Conservation (phyloP, 805 yeast species). For the Phaffomyces opuntiae region DNA sequence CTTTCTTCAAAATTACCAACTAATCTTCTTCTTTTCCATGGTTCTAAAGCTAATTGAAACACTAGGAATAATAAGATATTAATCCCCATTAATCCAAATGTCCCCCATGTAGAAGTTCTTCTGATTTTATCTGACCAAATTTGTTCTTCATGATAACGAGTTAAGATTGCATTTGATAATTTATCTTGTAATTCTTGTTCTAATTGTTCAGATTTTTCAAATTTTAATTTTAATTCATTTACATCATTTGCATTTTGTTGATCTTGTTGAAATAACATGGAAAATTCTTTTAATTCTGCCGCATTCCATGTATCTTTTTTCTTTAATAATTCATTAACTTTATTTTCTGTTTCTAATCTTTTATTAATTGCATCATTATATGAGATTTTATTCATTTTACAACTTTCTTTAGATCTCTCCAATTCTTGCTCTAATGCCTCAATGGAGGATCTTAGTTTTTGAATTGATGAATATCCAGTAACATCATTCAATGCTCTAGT, state of each 20-base stretch:
- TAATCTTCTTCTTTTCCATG: constrained; percentile 81
- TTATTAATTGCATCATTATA: constrained; percentile 56
- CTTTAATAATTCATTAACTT: constrained; percentile 80
- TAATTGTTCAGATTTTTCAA: constrained; percentile 48
- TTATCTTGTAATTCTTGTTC: constrained; percentile 67
- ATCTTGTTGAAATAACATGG: constrained; percentile 72
- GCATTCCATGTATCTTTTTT: constrained; percentile 80
- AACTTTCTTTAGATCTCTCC: constrained; percentile 38
- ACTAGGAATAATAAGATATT: constrained; percentile 71
- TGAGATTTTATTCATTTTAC: constrained; percentile 39
- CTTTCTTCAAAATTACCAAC: constrained; percentile 80
- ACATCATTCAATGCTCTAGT: constrained; percentile 75
- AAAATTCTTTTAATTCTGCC: constrained; percentile 75
- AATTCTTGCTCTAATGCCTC: constrained; percentile 47
- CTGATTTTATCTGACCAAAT: constrained; percentile 97
- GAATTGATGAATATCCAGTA: constrained; percentile 85
- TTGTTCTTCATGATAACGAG: constrained; percentile 94
- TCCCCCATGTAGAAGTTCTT: constrained; percentile 94
- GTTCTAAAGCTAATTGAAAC: constrained; percentile 86
- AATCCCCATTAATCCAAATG: constrained; percentile 81
- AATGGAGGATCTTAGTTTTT: constrained; percentile 57
- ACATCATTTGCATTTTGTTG: constrained; percentile 66
- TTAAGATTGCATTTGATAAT: constrained; percentile 69
- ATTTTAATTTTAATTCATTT: constrained; percentile 35
- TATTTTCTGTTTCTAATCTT: constrained; percentile 69